Percentiles rank a stretch among this genome's conserved stretches.
These are phyloP conservation scores for Rhynchospora breviuscula DNA, from an alignment of 176 grass and related monocot species.

Conservation along the genomic window DNA sequence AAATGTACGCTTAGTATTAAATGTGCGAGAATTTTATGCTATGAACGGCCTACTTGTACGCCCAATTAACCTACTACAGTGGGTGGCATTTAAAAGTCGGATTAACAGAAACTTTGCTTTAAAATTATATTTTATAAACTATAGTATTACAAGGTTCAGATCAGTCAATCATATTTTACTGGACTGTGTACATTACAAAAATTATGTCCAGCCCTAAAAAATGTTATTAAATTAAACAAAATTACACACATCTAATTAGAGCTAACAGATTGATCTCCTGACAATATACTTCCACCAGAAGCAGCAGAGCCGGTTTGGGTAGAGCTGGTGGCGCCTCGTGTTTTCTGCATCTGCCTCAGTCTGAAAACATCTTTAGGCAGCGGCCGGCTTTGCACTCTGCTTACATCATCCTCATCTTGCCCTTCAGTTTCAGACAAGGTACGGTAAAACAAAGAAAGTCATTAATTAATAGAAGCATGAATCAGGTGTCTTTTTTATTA, in stretches of 20 bases:
- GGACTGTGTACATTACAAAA: not conserved
- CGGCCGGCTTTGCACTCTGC: conserved; percentile 43
- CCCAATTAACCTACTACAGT: not conserved
- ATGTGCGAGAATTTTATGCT: too few relatives aligned
- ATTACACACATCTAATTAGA: conserved; percentile 35
- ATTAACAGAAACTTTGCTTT: not conserved
- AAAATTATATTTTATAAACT: not conserved
- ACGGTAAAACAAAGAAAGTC: not conserved
- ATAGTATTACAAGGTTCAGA: too few relatives aligned
- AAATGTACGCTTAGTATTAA: too few relatives aligned
- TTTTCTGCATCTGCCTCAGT: conserved; percentile 81
- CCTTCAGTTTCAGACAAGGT: conserved; percentile 28
- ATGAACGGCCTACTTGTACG: too few relatives aligned
- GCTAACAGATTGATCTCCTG: conserved; percentile 70
- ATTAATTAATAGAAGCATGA: not conserved
- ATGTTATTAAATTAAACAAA: not conserved
- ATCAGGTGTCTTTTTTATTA: not conserved
- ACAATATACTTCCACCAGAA: conserved; percentile 73
- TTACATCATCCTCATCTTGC: conserved; percentile 74
- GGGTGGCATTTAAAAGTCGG: not conserved
- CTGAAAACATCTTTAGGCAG: conserved; percentile 76
- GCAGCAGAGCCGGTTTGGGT: conserved; percentile 75
- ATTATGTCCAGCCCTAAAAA: conserved; percentile 2
- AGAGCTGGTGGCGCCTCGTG: conserved; percentile 29
- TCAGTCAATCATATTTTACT: not conserved